Percentiles rank a stretch among this genome's conserved stretches.
Conservation (phyloP, 1,284 basidiomycete species). For the Volvariella volvacea region DNA sequence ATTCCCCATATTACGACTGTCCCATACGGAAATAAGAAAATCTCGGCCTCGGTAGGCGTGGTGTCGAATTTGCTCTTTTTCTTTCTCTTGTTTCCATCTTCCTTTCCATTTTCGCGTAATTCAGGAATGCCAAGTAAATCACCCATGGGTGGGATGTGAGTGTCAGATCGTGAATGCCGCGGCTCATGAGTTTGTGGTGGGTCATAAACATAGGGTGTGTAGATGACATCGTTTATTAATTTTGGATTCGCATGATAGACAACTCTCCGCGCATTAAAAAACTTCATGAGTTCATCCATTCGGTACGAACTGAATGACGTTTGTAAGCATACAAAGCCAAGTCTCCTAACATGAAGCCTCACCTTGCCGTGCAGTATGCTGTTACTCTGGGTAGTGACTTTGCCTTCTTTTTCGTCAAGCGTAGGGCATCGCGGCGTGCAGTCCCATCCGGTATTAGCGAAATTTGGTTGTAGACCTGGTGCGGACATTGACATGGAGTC, state of each 20-base stretch:
- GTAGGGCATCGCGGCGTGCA: slow-evolving; percentile 84
- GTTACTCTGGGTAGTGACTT: slow-evolving; percentile 92
- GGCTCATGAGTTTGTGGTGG: slow-evolving; percentile 24
- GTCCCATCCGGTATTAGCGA: slow-evolving; percentile 92
- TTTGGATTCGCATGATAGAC: slow-evolving; percentile 84
- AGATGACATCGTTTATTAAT: slow-evolving; percentile 76
- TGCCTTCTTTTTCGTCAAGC: slow-evolving; percentile 89
- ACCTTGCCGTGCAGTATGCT: slow-evolving; percentile 93
- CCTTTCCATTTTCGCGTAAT: slow-evolving; percentile 34
- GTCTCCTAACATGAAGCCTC: slow-evolving; percentile 8
- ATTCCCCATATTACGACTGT: slow-evolving; percentile 97
- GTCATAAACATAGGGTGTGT: slow-evolving; percentile 78
- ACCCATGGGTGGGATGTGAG: slow-evolving; percentile 33
- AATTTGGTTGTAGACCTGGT: slow-evolving; percentile 82
- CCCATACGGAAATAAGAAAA: slow-evolving; percentile 92
- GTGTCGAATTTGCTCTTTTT: slow-evolving; percentile 62
- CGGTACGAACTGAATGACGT: slow-evolving; percentile 69
- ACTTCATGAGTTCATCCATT: slow-evolving; percentile 81
- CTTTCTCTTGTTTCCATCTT: slow-evolving; percentile 31
- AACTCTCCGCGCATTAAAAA: slow-evolving; percentile 75
- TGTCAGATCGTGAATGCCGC: slow-evolving; percentile 17
- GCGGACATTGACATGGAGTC: slow-evolving; percentile 5
- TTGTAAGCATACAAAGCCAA: slow-evolving; percentile 3
- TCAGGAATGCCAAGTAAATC: slow-evolving; percentile 74
- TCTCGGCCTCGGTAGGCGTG: slow-evolving; percentile 70